Evolutionary conservation across 2,329 filamentous ascomycete species (phyloP).

Genomic region (Blastomyces silverae): DNA sequence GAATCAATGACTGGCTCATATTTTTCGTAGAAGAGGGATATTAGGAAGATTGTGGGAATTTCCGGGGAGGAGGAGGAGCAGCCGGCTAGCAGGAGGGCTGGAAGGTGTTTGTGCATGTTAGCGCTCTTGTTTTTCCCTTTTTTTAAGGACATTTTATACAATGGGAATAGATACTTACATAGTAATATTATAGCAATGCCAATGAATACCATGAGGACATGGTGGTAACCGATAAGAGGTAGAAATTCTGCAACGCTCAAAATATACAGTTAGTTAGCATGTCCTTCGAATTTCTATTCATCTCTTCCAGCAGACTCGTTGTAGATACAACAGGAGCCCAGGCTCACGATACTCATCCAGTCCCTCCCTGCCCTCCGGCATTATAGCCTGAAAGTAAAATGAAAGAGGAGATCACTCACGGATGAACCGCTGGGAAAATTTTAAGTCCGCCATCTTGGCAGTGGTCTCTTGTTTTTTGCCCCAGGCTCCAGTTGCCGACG

Average conservation of each 20-base stretch:
- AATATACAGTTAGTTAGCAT: slow-evolving; percentile 8
- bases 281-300: not conserved
- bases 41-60: slow-evolving; percentile 92
- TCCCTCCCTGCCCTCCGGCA: not conserved
- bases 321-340: not conserved
- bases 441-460: slow-evolving; percentile 24
- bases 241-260: slow-evolving; percentile 44
- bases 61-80: slow-evolving; percentile 94
- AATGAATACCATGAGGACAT: slow-evolving; percentile 97
- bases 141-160: not conserved
- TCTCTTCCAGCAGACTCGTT: not conserved
- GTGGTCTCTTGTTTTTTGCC: slow-evolving; percentile 12
- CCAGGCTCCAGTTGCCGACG: not conserved
- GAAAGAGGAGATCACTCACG: slow-evolving; percentile 25
- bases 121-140: not conserved
- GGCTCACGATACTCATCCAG: not conserved
- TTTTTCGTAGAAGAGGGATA: slow-evolving; percentile 91
- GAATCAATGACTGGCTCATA: slow-evolving; percentile 78
- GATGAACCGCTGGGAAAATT: slow-evolving; percentile 28
- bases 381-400: not conserved
- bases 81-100: slow-evolving; percentile 85
- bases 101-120: slow-evolving; percentile 1
- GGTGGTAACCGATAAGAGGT: slow-evolving; percentile 60
- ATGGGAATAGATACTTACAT: slow-evolving; percentile 56
- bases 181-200: slow-evolving; percentile 88